Percentiles rank a stretch among this genome's conserved stretches.
Conservation (phyloP, 805 yeast species). For the Kluyveromyces wickerhamii region DNA sequence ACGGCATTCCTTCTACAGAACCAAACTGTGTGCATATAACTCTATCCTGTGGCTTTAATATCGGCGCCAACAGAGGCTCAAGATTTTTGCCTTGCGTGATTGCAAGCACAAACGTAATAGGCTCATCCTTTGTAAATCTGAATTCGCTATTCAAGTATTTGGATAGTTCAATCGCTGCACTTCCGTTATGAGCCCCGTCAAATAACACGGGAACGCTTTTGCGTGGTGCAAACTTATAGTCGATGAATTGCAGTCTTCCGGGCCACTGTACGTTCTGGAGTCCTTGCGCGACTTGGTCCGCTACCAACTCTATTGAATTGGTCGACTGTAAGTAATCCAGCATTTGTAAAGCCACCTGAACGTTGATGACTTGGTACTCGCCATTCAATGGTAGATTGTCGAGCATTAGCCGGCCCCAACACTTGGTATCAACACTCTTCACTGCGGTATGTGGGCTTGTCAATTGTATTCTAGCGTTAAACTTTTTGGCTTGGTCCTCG, state of each 20-base stretch:
- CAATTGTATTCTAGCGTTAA: conserved; percentile 25
- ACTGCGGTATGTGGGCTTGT: conserved; percentile 13
- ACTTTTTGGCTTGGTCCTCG: conserved; percentile 27
- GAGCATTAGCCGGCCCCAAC: conserved; percentile 28
- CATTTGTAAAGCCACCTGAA: conserved; percentile 58
- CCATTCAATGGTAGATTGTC: conserved; percentile 55
- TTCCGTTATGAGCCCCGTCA: conserved; percentile 91
- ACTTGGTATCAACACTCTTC: conserved; percentile 16
- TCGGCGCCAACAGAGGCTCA: conserved; percentile 39
- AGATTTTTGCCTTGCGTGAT: conserved; percentile 68
- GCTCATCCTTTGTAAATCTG: conserved; percentile 12
- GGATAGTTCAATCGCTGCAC: conserved; percentile 70
- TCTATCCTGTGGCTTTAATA: conserved; percentile 44
- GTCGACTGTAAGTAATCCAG: conserved; percentile 32
- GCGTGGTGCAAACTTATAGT: conserved; percentile 21
- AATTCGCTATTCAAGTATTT: conserved; percentile 37
- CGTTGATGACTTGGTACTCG: conserved; percentile 60
- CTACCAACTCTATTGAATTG: conserved; percentile 25
- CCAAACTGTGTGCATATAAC: conserved; percentile 60
- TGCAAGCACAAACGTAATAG: conserved; percentile 55
- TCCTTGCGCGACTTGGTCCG: conserved; percentile 40
- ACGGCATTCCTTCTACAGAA: conserved; percentile 84
- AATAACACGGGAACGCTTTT: conserved; percentile 36
- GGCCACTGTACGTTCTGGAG: conserved; percentile 64
- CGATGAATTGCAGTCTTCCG: conserved; percentile 63